These are phyloP conservation scores for Jackrogersella minutella DNA, from an alignment of 495 filamentous ascomycete species.

Conservation along the genomic window DNA sequence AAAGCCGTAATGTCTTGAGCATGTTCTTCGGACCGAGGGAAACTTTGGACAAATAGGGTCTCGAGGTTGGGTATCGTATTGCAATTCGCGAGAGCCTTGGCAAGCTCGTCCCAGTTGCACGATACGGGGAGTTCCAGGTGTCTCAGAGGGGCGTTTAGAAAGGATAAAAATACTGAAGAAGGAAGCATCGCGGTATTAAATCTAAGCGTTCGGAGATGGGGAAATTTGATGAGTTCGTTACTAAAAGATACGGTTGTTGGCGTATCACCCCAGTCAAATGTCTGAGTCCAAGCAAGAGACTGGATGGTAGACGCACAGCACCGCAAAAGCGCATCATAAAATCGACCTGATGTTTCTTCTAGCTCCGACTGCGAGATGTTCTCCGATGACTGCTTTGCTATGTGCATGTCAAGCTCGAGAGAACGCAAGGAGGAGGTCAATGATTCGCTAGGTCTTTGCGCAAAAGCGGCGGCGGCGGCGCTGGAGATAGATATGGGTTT, in stretches of 20 bases:
- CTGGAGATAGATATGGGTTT: background rate
- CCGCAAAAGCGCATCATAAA: background rate
- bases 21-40: background rate
- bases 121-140: background rate
- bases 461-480: background rate
- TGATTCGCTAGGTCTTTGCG: background rate
- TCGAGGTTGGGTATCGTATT: background rate
- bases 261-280: no score
- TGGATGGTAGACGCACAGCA: background rate
- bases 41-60: background rate
- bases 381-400: background rate
- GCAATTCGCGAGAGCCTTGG: background rate
- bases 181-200: background rate
- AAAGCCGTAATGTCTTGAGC: background rate
- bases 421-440: background rate
- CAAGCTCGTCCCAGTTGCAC: background rate
- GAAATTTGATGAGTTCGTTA: background rate
- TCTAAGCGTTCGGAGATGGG: background rate
- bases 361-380: no score
- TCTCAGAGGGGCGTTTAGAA: constrained; percentile 3
- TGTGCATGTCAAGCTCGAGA: background rate
- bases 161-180: background rate
- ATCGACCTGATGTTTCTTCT: background rate
- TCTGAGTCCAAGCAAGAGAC: background rate
- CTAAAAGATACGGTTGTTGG: no score